A percentile compares a stretch with the other conserved stretches of the same genome.
These are phyloP conservation scores for Lachnellula suecica DNA, from an alignment of 2,329 filamentous ascomycete species.

Conservation along the genomic window DNA sequence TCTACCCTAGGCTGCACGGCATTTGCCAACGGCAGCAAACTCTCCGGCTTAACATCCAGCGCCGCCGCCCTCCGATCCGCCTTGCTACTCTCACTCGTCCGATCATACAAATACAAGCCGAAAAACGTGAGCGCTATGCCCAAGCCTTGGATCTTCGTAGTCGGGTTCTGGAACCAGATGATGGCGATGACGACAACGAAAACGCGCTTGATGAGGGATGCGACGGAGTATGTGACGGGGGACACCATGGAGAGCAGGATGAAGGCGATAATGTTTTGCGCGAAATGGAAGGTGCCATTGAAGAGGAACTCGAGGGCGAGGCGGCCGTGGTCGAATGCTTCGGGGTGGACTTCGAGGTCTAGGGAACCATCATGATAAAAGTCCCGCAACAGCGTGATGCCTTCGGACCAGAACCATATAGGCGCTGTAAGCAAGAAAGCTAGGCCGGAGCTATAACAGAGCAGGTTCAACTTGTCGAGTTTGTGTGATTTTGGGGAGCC, in stretches of 20 bases:
- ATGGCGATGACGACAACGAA: conserved; percentile 96
- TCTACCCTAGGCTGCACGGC: too few species aligned
- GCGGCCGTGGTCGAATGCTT: conserved; percentile 75
- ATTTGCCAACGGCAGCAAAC: too few species aligned
- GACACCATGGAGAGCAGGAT: conserved; percentile 89
- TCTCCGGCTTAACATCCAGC: conserved; percentile 50
- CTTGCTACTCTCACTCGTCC: conserved; percentile 83
- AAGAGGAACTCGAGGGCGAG: conserved; percentile 85
- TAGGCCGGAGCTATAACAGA: conserved; percentile 95
- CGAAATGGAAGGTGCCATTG: conserved; percentile 96
- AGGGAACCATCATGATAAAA: conserved; percentile 80
- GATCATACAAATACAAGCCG: conserved; percentile 93
- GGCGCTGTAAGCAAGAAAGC: conserved; percentile 86
- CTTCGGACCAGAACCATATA: conserved; percentile 92
- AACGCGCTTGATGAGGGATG: conserved; percentile 92
- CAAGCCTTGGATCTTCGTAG: conserved; percentile 76
- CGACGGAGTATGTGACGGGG: conserved; percentile 95
- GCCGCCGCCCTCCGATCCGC: conserved; percentile 79
- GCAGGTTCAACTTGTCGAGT: conserved; percentile 91
- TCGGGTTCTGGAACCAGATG: conserved; percentile 91
- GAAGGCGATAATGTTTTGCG: conserved; percentile 94
- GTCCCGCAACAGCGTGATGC: conserved; percentile 72
- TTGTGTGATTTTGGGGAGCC: conserved; percentile 71
- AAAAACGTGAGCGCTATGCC: conserved; percentile 89
- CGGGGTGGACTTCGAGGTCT: conserved; percentile 51